Percentiles rank a stretch among this genome's conserved stretches.
phyloP scores from a whole-genome alignment of 768 basidiomycete genomes.

The Lentinula aciculospora region DNA sequence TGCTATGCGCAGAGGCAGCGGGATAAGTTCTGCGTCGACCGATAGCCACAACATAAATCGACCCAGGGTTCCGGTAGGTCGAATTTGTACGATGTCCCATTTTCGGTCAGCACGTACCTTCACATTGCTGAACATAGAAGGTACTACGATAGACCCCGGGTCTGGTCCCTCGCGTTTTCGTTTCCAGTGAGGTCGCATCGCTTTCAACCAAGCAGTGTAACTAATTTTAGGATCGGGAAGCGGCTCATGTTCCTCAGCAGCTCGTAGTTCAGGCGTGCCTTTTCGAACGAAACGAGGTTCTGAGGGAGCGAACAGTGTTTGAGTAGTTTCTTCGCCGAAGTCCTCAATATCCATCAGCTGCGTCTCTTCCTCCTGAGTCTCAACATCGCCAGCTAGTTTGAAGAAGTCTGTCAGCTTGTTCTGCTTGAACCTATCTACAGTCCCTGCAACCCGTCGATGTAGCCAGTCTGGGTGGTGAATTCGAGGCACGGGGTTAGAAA shows the following conservation, averaged over 20 bases:
- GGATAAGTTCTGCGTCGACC: conserved; percentile 71
- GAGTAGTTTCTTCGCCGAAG: conserved; percentile 26
- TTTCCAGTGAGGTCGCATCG: conserved; percentile 77
- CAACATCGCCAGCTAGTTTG: conserved; percentile 29
- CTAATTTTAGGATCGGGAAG: conserved; percentile 59
- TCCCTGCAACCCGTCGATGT: conserved; percentile 80
- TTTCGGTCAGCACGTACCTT: conserved; percentile 55
- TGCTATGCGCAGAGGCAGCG: conserved; percentile 78
- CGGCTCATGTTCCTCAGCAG: conserved; percentile 26
- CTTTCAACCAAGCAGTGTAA: conserved; percentile 75
- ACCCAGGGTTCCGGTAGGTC: conserved; percentile 68
- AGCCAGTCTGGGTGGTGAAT: conserved; percentile 98
- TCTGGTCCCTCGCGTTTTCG: conserved; percentile 37
- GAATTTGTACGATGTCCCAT: conserved; percentile 94
- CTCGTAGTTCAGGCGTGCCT: conserved; percentile 36
- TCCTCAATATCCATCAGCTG: conserved; percentile 61
- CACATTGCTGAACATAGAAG: conserved; percentile 69
- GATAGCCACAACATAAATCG: conserved; percentile 88
- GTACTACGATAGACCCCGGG: conserved; percentile 38
- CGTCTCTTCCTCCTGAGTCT: conserved; percentile 17
- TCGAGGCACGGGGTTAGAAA: conserved; percentile 92
- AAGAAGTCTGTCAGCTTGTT: conserved; percentile 98
- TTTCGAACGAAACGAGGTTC: conserved; percentile 42
- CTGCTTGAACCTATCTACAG: conserved; percentile 96
- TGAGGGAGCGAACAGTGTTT: conserved; percentile 46